Evolutionary conservation across 805 yeast genomes (phyloP).

Genomic region (Metschnikowia proteae): DNA sequence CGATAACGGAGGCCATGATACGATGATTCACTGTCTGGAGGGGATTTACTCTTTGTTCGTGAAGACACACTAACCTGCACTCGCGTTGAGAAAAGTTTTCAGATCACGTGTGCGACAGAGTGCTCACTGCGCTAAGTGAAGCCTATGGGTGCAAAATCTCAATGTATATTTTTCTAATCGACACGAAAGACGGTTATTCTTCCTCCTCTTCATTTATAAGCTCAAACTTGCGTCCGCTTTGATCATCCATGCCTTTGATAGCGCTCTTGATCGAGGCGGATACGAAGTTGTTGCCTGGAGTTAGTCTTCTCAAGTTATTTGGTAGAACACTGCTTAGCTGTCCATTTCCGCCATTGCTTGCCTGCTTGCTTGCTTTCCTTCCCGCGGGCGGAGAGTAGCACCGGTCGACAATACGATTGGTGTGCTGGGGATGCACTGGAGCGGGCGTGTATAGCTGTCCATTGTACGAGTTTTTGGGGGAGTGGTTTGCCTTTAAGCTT

Average conservation of each 20-base stretch:
- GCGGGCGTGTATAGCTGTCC: constrained; percentile 9
- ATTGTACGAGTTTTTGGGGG: constrained; percentile 1
- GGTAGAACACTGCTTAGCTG: background rate
- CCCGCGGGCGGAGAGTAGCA: constrained; percentile 4
- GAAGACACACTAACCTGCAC: constrained; percentile 7
- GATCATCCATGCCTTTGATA: background rate
- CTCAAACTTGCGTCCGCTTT: constrained; percentile 2
- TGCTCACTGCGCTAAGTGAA: background rate
- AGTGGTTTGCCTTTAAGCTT: constrained; percentile 2
- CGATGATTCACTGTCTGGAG: constrained; percentile 1
- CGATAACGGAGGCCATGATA: constrained; percentile 40
- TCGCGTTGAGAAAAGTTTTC: constrained; percentile 18
- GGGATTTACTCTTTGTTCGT: constrained; percentile 2
- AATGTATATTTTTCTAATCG: background rate
- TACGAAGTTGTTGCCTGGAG: background rate
- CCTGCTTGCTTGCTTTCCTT: background rate
- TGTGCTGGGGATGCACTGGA: constrained; percentile 7
- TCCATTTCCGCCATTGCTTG: background rate
- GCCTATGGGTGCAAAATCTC: constrained; percentile 11
- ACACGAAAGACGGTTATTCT: background rate
- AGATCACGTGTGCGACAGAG: constrained; percentile 15
- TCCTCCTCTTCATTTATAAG: constrained; percentile 6
- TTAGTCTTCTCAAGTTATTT: background rate
- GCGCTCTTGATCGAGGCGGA: background rate
- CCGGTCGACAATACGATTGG: background rate